Evolutionary conservation across 306 rosid genomes (phyloP).

Genomic region (Cucurbita argyrosperma): DNA sequence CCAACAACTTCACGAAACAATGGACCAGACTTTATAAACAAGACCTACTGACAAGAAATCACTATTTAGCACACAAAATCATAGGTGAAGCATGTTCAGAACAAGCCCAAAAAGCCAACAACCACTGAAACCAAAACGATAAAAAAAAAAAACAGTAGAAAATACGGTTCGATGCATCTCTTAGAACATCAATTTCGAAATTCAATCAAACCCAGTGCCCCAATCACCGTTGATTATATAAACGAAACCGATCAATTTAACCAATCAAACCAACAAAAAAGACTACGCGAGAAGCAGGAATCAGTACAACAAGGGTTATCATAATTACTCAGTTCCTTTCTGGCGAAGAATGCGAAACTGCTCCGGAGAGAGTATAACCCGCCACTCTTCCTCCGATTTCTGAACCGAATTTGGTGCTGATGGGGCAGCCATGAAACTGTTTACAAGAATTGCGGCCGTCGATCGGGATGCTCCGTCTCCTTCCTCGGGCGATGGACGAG

Average conservation of each 20-base stretch:
- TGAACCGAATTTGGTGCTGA: conserved; percentile 20
- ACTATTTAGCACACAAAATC: neutral
- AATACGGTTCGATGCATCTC: neutral
- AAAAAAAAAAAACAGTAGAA: no score
- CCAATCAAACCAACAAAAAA: neutral
- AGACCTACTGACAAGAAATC: neutral
- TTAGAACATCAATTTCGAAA: neutral
- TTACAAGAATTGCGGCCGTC: neutral
- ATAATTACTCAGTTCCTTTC: conserved; percentile 61
- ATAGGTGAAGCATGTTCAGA: neutral
- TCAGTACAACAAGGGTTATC: neutral
- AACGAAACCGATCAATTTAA: neutral
- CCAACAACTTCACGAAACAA: neutral
- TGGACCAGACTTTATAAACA: neutral
- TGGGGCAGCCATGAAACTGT: conserved; percentile 14
- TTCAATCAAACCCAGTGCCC: neutral
- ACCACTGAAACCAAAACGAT: neutral
- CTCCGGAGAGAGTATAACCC: conserved; percentile 56
- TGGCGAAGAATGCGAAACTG: conserved; percentile 74
- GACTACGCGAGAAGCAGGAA: neutral
- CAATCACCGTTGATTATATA: neutral
- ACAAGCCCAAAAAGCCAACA: neutral
- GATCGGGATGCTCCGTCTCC: neutral
- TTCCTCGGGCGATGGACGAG: neutral
- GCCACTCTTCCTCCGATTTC: conserved; percentile 71